These are phyloP conservation scores for Aureobasidium sp. DNA, from an alignment of 2,329 filamentous ascomycete genomes.

Conservation along the genomic window DNA sequence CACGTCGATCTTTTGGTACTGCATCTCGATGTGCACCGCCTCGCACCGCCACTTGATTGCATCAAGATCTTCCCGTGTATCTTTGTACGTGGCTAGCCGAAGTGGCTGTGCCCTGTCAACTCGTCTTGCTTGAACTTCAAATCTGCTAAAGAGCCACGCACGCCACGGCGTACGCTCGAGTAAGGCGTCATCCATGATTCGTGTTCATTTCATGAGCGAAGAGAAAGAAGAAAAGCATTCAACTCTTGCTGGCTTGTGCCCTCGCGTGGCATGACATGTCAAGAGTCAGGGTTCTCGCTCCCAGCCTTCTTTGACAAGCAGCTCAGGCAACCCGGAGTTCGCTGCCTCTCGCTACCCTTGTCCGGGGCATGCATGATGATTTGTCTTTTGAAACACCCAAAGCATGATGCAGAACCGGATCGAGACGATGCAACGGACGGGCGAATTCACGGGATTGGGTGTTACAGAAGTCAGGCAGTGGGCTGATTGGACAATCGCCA, in stretches of 20 bases:
- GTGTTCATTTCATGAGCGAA: not conserved
- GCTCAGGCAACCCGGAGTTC: constrained; percentile 4
- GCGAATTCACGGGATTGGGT: not conserved
- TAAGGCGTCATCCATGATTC: not conserved
- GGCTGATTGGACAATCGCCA: not conserved
- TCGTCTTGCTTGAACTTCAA: not conserved
- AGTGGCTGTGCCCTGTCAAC: not conserved
- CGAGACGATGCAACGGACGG: not conserved
- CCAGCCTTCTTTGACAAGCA: constrained; percentile 3
- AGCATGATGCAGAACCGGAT: not conserved
- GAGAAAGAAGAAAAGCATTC: not conserved
- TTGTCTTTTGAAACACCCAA: not conserved
- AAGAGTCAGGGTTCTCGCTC: not conserved
- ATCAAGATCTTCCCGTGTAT: not conserved
- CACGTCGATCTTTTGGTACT: not conserved
- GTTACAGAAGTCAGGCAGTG: not conserved
- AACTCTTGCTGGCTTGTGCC: not conserved
- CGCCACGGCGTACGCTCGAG: not conserved
- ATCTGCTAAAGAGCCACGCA: not conserved
- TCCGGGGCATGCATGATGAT: not conserved
- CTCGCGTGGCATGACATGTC: not conserved
- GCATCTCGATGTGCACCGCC: not conserved
- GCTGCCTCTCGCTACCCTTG: not conserved
- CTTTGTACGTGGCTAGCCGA: not conserved
- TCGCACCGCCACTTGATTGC: not conserved